phyloP scores from a whole-genome alignment of 352 stramenopile genomes.

The Blastocystis sp. region DNA sequence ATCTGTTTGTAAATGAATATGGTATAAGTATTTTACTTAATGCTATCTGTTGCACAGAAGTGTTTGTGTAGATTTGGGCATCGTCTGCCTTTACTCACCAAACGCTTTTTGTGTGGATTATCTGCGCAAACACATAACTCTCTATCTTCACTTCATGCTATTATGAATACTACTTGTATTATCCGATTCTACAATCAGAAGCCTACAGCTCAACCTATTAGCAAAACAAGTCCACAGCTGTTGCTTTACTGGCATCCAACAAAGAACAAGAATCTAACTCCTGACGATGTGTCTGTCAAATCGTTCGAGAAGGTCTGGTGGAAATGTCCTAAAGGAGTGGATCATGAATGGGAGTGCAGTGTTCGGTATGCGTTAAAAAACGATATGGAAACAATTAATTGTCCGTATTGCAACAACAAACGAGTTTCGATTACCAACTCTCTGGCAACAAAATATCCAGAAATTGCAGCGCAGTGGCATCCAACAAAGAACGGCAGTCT shows the following conservation, averaged over 20 bases:
- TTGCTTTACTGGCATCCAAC: slow-evolving; percentile 58
- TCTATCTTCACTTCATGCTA: background rate
- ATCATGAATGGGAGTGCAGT: slow-evolving; percentile 40
- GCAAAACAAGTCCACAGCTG: slow-evolving; percentile 24
- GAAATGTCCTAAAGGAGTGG: slow-evolving; percentile 60
- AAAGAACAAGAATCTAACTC: slow-evolving; percentile 6
- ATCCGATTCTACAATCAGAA: background rate
- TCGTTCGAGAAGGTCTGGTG: slow-evolving; percentile 58
- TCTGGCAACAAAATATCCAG: slow-evolving; percentile 27
- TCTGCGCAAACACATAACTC: background rate
- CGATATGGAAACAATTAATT: background rate
- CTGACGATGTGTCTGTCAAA: slow-evolving; percentile 21
- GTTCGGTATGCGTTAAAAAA: slow-evolving; percentile 41
- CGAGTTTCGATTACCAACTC: slow-evolving; percentile 55
- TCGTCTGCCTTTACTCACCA: background rate
- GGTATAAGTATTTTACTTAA: background rate
- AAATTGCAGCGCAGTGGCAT: slow-evolving; percentile 59
- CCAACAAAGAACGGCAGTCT: slow-evolving; percentile 45
- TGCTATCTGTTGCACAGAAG: background rate
- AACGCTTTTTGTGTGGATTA: background rate
- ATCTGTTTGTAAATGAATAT: background rate
- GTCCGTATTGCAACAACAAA: slow-evolving; percentile 57
- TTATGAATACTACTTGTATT: background rate
- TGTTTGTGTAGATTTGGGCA: background rate
- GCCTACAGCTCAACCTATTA: background rate